Evolutionary conservation across 2,329 filamentous ascomycete genomes (phyloP), one percentile per base, ranked within the genome.

Genomic region (Colletotrichum sansevieriae): DNA sequence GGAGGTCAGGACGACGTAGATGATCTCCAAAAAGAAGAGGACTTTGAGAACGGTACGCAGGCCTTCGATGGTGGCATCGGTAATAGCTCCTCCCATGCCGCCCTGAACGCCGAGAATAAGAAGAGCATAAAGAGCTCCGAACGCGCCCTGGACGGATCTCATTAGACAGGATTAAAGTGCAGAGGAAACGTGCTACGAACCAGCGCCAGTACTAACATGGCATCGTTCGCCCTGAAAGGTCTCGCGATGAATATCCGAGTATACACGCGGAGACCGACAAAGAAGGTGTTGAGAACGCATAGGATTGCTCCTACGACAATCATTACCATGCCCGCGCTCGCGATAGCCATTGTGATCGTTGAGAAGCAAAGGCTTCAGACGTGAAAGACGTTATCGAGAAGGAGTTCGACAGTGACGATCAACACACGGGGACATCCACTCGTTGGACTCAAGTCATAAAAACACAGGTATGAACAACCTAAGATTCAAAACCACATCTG

Each of bases 1-100:
- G 1, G 65, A 67, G 15, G 65, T 67, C 25, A 67, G 65, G 3
- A 67, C 65, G 1, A 67, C 65, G 13, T 67, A 67, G 3, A 67
- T 67, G 18, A 67, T 67, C 33, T 67, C 65, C 8, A 67, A 37
- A 39, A 67, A 67, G 29, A 67, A 67, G 2, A 67, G 22, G 3
- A 29, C 60, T 35, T 67, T 67, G 25, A 67, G 65, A 2, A 37
- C 18, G 2, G 4, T 33, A 2, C 39, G 10, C 6, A 63, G 33
- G 7, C 65, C 65, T 13, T 43, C 11, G n/a, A 63, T 44, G 8
- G 25, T 52, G 2, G 60, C 20, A 9, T 57, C 12, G 18, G 35
- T 10, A 8, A 57, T 18, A 12, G 35, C 15, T 1, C 65, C 65
- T 9, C 65, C 65, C 2, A 67, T 67, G 25, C 65, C 65, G 8